Evolutionary conservation across 805 yeast species (phyloP).

Genomic region (Candida alai): DNA sequence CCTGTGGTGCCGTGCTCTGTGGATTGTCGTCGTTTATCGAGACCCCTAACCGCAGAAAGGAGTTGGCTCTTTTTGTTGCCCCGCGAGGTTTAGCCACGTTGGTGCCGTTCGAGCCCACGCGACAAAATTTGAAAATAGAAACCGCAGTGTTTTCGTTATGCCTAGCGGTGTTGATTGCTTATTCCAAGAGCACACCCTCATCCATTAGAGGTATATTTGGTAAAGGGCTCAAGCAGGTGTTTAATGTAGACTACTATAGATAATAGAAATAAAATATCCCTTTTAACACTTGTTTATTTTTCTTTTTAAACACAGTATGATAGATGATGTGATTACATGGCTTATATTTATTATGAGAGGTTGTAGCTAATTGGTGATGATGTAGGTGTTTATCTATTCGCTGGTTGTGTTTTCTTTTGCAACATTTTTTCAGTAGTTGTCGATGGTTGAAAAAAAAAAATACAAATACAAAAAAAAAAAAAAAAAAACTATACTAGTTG

Average conservation of each 20-base stretch:
- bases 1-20: slow-evolving; percentile 36
- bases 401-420: neutral
- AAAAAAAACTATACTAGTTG: too few relatives aligned
- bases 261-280: neutral
- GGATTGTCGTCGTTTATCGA: slow-evolving; percentile 43
- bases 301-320: too few relatives aligned
- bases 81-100: slow-evolving; percentile 36
- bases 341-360: too few relatives aligned
- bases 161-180: slow-evolving; percentile 35
- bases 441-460: too few relatives aligned
- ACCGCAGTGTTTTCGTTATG: slow-evolving; percentile 29
- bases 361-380: too few relatives aligned
- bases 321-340: too few relatives aligned
- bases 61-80: slow-evolving; percentile 46
- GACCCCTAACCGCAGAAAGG: slow-evolving; percentile 38
- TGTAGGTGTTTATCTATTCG: too few relatives aligned
- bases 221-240: slow-evolving; percentile 24
- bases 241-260: slow-evolving; percentile 7
- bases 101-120: slow-evolving; percentile 23
- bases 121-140: slow-evolving; percentile 24
- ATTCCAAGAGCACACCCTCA: slow-evolving; percentile 22
- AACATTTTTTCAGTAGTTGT: neutral
- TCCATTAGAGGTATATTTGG: slow-evolving; percentile 38
- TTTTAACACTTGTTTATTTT: too few relatives aligned
- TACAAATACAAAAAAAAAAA: too few relatives aligned